Evolutionary conservation across 805 yeast species (phyloP), one percentile per base, ranked within the genome.

Genomic region (Kodamaea sagamina): DNA sequence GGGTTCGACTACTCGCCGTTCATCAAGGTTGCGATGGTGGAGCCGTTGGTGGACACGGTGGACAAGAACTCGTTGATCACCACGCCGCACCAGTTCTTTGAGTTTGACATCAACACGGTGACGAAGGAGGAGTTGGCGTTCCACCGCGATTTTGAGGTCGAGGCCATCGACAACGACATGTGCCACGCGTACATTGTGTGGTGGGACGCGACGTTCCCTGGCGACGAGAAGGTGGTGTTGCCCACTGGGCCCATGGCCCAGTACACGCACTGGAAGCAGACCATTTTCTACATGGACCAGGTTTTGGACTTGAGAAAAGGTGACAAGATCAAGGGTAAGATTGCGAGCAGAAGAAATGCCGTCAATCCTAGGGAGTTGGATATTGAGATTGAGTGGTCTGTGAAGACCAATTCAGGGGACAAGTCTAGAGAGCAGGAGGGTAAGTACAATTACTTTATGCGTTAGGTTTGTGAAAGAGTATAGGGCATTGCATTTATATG

Each of bases 261-360:
- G 54, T 89, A 90, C 74, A 93, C 99, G 11, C 99, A 93, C 71
- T 93, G 99, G 99, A 95, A 93, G 66, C 99, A 93, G 71, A 86
- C 97, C 13, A 95, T 93, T 1, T 89, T 95, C 68, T 95, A 93
- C 66, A 75, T 92, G 58, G 81, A 78, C 54, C 86, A 88, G 56
- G 95, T 87, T 21, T 67, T 92, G 51, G 86, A 82, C 57, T 68
- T 86, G 49, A 82, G 83, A 59, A 72, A 74, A 53, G 96, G 92
- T 45, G 99, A 93, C 57, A 58, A 63, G 31, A 72, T 95, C 51
- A 75, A 76, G 46, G 93, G 98, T 36, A 68, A 71, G 22, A 69
- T 93, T 46, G 78, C 84, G 8, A 82, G 87, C 49, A 75, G 82
- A 58, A 98, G 98, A 44, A 89, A 86, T 63, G 64, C 62, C 36